These are phyloP conservation scores for Pseudocercospora crystallina DNA, from an alignment of 2,329 filamentous ascomycete species.

Conservation along the genomic window DNA sequence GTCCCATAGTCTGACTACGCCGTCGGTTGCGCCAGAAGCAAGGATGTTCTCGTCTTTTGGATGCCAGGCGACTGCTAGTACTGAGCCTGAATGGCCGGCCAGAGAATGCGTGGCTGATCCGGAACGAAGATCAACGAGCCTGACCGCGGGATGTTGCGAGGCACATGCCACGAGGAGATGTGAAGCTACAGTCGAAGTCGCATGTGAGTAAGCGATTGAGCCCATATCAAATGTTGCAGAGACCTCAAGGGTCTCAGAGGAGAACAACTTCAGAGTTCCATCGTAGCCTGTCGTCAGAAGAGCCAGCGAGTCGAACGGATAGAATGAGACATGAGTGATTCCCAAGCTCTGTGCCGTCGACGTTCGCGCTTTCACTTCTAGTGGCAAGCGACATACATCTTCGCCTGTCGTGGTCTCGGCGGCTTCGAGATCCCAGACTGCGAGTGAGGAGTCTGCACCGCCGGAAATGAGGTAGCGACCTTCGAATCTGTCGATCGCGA, in stretches of 20 bases:
- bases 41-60: slow-evolving; percentile 76
- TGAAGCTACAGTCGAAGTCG: slow-evolving; percentile 69
- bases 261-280: slow-evolving; percentile 73
- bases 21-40: slow-evolving; percentile 81
- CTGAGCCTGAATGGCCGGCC: slow-evolving; percentile 51
- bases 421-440: slow-evolving; percentile 81
- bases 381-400: slow-evolving; percentile 13
- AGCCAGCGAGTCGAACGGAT: slow-evolving; percentile 72
- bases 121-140: slow-evolving; percentile 82
- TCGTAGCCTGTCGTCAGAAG: slow-evolving; percentile 79
- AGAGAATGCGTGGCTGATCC: slow-evolving; percentile 63
- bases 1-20: slow-evolving; percentile 82
- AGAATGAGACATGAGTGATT: slow-evolving; percentile 74
- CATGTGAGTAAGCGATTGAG: slow-evolving; percentile 72
- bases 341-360: slow-evolving; percentile 62
- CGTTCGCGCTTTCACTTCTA: slow-evolving; percentile 28
- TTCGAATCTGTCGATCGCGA: slow-evolving; percentile 80
- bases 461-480: slow-evolving; percentile 78
- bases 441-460: slow-evolving; percentile 79
- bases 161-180: slow-evolving; percentile 83
- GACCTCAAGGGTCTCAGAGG: slow-evolving; percentile 60
- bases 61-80: slow-evolving; percentile 73
- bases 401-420: slow-evolving; percentile 27
- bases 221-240: slow-evolving; percentile 69
- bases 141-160: slow-evolving; percentile 79